These are phyloP conservation scores for Rhizomucor pusillus DNA, from an alignment of 371 early-diverging fungal genomes.

Conservation along the genomic window DNA sequence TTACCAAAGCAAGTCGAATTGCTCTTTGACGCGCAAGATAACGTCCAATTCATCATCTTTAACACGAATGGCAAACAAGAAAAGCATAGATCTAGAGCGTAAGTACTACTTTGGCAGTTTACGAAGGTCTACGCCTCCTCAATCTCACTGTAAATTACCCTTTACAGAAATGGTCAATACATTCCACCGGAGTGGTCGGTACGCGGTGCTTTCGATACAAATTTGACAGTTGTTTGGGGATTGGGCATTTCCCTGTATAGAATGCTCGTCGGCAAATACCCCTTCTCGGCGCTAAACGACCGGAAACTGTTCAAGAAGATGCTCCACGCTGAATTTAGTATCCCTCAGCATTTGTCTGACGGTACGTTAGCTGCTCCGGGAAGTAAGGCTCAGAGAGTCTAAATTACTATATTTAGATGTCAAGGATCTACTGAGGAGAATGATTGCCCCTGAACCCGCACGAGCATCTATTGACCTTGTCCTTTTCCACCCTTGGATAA, in stretches of 20 bases:
- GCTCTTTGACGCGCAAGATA: conserved; percentile 28
- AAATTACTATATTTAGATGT: conserved; percentile 22
- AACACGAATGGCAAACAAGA: conserved; percentile 21
- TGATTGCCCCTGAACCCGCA: conserved; percentile 36
- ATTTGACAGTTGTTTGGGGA: conserved; percentile 41
- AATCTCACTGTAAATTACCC: too few species aligned
- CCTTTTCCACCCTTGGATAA: conserved; percentile 43
- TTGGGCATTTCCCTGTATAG: conserved; percentile 39
- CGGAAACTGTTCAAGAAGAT: conserved; percentile 37
- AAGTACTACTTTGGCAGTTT: conserved; percentile 4
- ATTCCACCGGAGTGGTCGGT: conserved; percentile 36
- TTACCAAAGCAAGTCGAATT: conserved; percentile 26
- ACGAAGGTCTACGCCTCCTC: background rate
- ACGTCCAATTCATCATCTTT: conserved; percentile 27
- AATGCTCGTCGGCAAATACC: conserved; percentile 37
- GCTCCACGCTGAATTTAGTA: conserved; percentile 31
- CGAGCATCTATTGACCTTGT: conserved; percentile 43
- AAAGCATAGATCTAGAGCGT: conserved; percentile 34
- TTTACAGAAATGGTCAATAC: conserved; percentile 19
- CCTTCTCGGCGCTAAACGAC: conserved; percentile 38
- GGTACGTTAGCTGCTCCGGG: conserved; percentile 18
- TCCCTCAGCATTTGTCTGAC: conserved; percentile 36
- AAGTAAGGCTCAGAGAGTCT: background rate
- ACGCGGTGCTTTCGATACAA: conserved; percentile 19
- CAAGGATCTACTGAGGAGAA: conserved; percentile 36